Evolutionary conservation across 2,329 filamentous ascomycete species (phyloP).

Genomic region (Diaporthe citrichinensis): DNA sequence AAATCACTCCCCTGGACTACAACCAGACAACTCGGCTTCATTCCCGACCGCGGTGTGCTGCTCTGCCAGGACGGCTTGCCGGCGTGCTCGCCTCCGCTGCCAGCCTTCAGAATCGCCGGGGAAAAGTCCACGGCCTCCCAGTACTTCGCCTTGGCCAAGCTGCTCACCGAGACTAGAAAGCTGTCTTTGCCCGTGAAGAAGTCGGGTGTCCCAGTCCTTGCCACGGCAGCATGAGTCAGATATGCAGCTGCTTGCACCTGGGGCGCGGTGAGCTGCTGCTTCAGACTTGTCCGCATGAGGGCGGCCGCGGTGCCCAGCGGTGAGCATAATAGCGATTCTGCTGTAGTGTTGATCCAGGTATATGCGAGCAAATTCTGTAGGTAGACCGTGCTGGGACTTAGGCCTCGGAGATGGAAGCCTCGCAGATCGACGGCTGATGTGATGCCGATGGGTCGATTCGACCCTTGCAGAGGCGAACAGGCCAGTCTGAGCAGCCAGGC

Average conservation of each 20-base stretch:
- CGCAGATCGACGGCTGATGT: constrained; percentile 57
- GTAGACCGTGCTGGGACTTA: constrained; percentile 45
- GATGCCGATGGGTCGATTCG: constrained; percentile 47
- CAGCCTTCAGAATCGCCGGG: constrained; percentile 43
- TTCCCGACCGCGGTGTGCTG: constrained; percentile 20
- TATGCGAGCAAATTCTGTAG: constrained; percentile 42
- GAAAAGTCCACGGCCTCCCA: constrained; percentile 55
- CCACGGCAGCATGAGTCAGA: constrained; percentile 2
- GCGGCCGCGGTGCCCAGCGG: constrained; percentile 40
- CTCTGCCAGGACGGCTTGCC: constrained; percentile 26
- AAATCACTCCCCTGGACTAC: constrained; percentile 28
- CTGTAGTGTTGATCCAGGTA: constrained; percentile 15
- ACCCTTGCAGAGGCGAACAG: constrained; percentile 45
- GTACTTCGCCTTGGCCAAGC: constrained; percentile 49
- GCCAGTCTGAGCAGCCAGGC: constrained; percentile 56
- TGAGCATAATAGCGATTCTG: background rate
- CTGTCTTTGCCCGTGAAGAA: constrained; percentile 21
- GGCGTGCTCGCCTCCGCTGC: background rate
- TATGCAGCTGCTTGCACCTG: constrained; percentile 33
- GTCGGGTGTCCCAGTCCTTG: constrained; percentile 1
- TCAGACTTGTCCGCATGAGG: constrained; percentile 36
- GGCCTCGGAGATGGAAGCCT: constrained; percentile 46
- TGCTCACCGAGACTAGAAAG: constrained; percentile 25
- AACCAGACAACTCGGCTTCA: constrained; percentile 29
- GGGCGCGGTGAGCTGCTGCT: constrained; percentile 38